Base-by-base conservation (phyloP, 2,329 filamentous ascomycete genomes). In the Tolypocladium inflatum region DNA sequence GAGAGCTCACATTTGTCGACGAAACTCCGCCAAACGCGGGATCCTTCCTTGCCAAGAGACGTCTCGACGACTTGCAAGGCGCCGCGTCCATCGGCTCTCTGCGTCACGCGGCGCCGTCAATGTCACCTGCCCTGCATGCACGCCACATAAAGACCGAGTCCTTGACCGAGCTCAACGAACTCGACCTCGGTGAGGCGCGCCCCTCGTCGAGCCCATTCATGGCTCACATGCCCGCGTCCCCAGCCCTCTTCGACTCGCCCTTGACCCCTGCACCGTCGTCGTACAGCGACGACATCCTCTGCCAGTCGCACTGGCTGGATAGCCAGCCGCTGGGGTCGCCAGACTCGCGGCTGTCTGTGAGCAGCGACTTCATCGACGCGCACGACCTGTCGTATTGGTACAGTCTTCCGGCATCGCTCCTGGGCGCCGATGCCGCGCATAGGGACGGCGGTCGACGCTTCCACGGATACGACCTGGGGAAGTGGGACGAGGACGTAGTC, bases 381-480 rank as follows among this genome's bases (percentile, higher is more conserved):
- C 41, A 57, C 19, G 48, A 51, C 21, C 55, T 51, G 26, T 55
- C 38, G 37, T 39, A 35, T 17, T 26, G 50, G 30, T 55, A 43
- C 23, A 26, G 30, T 30, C 37, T 45, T 52, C 54, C 54, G 33
- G 50, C 38, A 11, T 35, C 54, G 54, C 30, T 23, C 8, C 54
- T 43, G 0, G 54, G 33, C 10, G 21, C 30, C 13, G 23, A 39
- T 26, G 52, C n/a, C 13, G 52, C 21, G 33, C 35, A 54, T 19
- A 35, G 48, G 26, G 41, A 55, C 8, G 62, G 74, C 59, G 66
- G 76, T 62, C 71, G 72, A 41, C 79, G 73, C 8, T 82, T 78
- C 50, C 91, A 89, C 67, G 89, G 90, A 7, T 81, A 88, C 60
- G 90, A 93, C 66, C 78, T 83, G 58, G 90, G 89, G 1, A 77